Evolutionary conservation across 306 rosid genomes (phyloP), one percentile per base, ranked within the genome.

Genomic region (Ammopiptanthus mongolicus): DNA sequence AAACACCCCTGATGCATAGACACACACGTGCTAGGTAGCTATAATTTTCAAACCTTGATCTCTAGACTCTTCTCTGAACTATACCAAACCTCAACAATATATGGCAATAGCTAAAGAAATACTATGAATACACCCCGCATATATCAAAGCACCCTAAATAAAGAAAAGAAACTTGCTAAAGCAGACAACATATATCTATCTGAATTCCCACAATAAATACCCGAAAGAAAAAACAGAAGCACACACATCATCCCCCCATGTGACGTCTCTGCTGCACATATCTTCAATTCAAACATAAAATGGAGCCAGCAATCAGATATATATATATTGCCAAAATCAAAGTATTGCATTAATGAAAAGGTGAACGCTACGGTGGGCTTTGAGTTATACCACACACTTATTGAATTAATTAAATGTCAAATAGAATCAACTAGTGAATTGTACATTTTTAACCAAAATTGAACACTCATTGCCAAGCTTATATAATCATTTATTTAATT

Each of bases 241-340:
- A 64, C 68, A 46, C 52, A 58, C 84, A 73, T 66, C 83, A 57
- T 51, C 66, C 78, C 78, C 78, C 78, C 83, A 80, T 65, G 87
- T 80, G 85, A 62, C 4, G 17, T 79, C 75, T 68, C 60, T 29
- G 73, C 50, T 53, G 61, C 75, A 75, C 21, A 12, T 52, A n/a
- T 58, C 65, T 67, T 55, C 75, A 74, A 65, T 48, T 65, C 33
- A 33, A 70, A 65, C 56, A 68, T 19, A 42, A 46, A 37, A 60
- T 57, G 21, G 17, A 34, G 58, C 8, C 55, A 75, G 25, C 56
- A 41, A 44, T 33, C 46, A 57, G 72, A n/a, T 52, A 29, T 50
- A n/a, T 52, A 29, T 50, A 25, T 0, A 25, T 25, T 60, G 60
- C 51, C 73, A 42, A 44, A 72, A 52, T 36, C 48, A 23, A 55